Conservation (phyloP, 768 basidiomycete species). For the Arthromyces matolae region DNA sequence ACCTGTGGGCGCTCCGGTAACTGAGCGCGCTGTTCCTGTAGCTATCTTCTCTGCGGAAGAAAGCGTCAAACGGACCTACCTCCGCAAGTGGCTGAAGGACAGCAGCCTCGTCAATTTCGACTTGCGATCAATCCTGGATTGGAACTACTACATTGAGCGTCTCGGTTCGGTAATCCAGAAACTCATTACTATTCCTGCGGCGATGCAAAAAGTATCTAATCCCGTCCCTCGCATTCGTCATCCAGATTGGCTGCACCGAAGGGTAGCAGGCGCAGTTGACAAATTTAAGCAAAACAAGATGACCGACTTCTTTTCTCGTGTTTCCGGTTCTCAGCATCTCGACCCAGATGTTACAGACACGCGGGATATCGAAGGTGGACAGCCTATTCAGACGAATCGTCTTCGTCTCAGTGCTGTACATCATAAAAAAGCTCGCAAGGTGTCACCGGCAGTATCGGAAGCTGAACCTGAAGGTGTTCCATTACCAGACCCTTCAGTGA, state of each 20-base stretch:
- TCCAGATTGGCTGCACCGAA: constrained; percentile 94
- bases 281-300: constrained; percentile 98
- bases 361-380: constrained; percentile 66
- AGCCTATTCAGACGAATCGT: constrained; percentile 19
- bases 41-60: constrained; percentile 98
- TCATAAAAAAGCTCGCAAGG: constrained; percentile 41
- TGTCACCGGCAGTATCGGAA: constrained; percentile 46
- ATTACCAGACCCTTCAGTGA: constrained; percentile 58
- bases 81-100: constrained; percentile 97
- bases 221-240: constrained; percentile 95
- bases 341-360: constrained; percentile 31
- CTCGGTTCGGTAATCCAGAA: constrained; percentile 98
- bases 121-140: constrained; percentile 90
- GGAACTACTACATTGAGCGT: constrained; percentile 98
- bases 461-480: constrained; percentile 34
- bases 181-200: constrained; percentile 97
- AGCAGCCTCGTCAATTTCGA: constrained; percentile 85
- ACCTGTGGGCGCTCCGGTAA: constrained; percentile 90
- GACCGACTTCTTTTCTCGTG: constrained; percentile 83
- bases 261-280: constrained; percentile 86
- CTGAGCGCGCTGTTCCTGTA: constrained; percentile 93
- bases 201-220: constrained; percentile 95
- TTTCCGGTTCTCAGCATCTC: constrained; percentile 26
- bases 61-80: constrained; percentile 80
- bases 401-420: constrained; percentile 53